Percentiles rank a stretch among this genome's conserved stretches.
Evolutionary conservation across 2,329 filamentous ascomycete genomes (phyloP).

Genomic region (Chaetomium sp.): DNA sequence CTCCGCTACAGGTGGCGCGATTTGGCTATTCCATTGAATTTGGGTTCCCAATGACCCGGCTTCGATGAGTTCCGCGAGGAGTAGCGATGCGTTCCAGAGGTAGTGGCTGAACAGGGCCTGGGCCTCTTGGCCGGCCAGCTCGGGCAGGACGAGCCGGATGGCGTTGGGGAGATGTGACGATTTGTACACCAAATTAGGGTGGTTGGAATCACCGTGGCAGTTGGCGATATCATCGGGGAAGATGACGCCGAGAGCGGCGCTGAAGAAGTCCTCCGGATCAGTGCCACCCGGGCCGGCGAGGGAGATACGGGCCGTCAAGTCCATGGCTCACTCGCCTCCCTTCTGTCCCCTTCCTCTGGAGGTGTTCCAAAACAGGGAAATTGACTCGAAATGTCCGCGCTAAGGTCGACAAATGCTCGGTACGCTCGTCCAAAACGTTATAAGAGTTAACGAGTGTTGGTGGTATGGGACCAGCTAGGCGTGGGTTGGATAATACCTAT

Average conservation of each 20-base stretch:
- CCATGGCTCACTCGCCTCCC: not conserved
- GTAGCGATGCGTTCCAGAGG: slow-evolving; percentile 61
- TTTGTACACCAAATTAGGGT: slow-evolving; percentile 49
- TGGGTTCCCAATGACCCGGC: slow-evolving; percentile 34
- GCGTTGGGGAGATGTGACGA: slow-evolving; percentile 44
- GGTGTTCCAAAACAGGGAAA: not conserved
- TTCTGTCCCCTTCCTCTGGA: not conserved
- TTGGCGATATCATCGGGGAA: slow-evolving; percentile 63
- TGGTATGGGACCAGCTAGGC: too few species aligned
- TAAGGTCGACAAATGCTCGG: too few species aligned
- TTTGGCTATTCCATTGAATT: not conserved
- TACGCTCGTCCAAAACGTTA: too few species aligned
- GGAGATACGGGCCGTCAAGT: not conserved
- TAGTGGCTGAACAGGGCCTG: slow-evolving; percentile 63
- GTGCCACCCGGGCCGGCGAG: slow-evolving; percentile 12
- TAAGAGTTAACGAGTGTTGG: too few species aligned
- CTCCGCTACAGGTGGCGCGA: slow-evolving; percentile 15
- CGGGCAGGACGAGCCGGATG: slow-evolving; percentile 39
- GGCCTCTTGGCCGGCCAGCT: slow-evolving; percentile 46
- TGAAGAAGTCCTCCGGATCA: slow-evolving; percentile 55
- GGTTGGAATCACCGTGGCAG: slow-evolving; percentile 57
- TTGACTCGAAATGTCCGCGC: too few species aligned
- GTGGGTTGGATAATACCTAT: too few species aligned
- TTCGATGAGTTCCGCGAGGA: slow-evolving; percentile 51
- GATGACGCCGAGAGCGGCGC: slow-evolving; percentile 52